A percentile compares a stretch with the other conserved stretches of the same genome.
Conservation (phyloP, 495 filamentous ascomycete genomes). For the Penicillium chermesinum region DNA sequence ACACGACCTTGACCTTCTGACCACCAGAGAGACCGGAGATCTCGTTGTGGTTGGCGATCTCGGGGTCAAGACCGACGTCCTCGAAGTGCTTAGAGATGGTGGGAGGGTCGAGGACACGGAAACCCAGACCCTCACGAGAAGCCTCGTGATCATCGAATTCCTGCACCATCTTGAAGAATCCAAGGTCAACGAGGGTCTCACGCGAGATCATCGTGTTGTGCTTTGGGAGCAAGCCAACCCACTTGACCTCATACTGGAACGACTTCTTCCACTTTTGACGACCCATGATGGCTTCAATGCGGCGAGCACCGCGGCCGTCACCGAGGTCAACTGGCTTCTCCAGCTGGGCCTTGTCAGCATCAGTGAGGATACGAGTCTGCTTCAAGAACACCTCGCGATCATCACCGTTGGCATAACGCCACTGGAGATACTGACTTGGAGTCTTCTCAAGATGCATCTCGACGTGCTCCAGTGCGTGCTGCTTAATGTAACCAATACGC, state of each 20-base stretch:
- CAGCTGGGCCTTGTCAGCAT: constrained; percentile 82
- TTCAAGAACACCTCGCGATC: constrained; percentile 97
- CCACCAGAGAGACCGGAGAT: constrained; percentile 95
- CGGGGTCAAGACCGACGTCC: constrained; percentile 90
- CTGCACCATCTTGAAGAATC: constrained; percentile 89
- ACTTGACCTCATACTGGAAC: constrained; percentile 99
- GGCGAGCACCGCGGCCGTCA: constrained; percentile 71
- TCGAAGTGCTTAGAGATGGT: constrained; percentile 98
- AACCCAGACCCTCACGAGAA: constrained; percentile 93
- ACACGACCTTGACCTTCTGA: constrained; percentile 99
- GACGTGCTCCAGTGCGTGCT: constrained; percentile 97
- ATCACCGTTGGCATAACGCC: constrained; percentile 95
- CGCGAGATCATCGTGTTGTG: constrained; percentile 88
- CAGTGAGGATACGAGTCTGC: constrained; percentile 87
- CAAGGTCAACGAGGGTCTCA: constrained; percentile 78
- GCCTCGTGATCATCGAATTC: constrained; percentile 99
- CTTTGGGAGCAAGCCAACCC: constrained; percentile 82
- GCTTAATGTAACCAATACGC: constrained; percentile 99
- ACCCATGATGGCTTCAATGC: constrained; percentile 86
- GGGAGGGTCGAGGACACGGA: constrained; percentile 84
- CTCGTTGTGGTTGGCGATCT: constrained; percentile 97
- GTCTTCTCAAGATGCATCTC: constrained; percentile 99
- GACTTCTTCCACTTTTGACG: constrained; percentile 98
- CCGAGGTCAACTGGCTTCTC: constrained; percentile 78
- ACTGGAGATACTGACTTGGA: constrained; percentile 96